phyloP scores from a whole-genome alignment of 805 yeast genomes.

The Wickerhamomyces subpelliculosus region DNA sequence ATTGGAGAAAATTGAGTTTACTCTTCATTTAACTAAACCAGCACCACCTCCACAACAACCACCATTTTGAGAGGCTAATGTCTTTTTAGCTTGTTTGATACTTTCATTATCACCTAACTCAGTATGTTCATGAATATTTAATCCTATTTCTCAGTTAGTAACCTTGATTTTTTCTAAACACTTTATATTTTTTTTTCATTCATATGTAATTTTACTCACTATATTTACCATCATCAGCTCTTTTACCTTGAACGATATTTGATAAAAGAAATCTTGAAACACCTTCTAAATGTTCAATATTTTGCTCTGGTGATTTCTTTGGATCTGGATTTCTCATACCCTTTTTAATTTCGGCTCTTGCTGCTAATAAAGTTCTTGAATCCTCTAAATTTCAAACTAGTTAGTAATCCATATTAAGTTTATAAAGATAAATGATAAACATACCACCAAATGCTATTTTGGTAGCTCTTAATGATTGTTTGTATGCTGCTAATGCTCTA shows the following conservation, averaged over 20 bases:
- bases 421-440: slow-evolving; percentile 5
- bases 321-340: slow-evolving; percentile 48
- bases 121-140: slow-evolving; percentile 73
- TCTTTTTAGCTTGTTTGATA: slow-evolving; percentile 45
- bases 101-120: slow-evolving; percentile 90
- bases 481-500: slow-evolving; percentile 47
- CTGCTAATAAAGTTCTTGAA: slow-evolving; percentile 41
- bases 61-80: slow-evolving; percentile 43
- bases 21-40: slow-evolving; percentile 7
- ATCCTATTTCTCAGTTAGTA: slow-evolving; percentile 21
- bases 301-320: slow-evolving; percentile 38
- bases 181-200: no score
- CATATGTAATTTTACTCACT: slow-evolving; percentile 17
- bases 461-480: slow-evolving; percentile 62
- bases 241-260: slow-evolving; percentile 84
- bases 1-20: background rate
- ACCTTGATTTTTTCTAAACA: no score
- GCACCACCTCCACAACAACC: slow-evolving; percentile 52
- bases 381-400: slow-evolving; percentile 20
- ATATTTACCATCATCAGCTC: slow-evolving; percentile 36
- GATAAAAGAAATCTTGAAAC: slow-evolving; percentile 61
- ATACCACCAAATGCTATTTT: slow-evolving; percentile 44
- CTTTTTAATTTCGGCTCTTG: slow-evolving; percentile 51
- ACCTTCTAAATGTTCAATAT: slow-evolving; percentile 53
- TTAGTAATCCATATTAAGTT: slow-evolving; percentile 9